Evolutionary conservation across 257 asterid genomes (phyloP).

Genomic region (Leonotis leonurus): DNA sequence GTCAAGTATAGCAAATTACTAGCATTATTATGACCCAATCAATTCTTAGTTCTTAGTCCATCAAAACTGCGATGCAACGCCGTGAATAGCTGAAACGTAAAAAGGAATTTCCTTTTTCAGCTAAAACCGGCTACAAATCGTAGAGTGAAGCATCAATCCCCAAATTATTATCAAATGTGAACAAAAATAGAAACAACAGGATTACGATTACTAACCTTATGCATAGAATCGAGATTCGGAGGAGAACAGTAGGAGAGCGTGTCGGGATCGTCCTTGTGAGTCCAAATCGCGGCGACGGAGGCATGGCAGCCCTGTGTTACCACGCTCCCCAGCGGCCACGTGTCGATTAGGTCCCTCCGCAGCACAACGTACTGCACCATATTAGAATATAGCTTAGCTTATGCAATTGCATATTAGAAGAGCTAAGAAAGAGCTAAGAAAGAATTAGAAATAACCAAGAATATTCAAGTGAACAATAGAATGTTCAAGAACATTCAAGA

Average conservation of each 20-base stretch:
- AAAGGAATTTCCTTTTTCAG: neutral
- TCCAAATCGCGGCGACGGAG: slow-evolving; percentile 82
- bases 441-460: too few species aligned
- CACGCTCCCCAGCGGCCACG: slow-evolving; percentile 92
- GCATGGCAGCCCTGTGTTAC: slow-evolving; percentile 97
- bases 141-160: neutral
- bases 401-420: too few species aligned
- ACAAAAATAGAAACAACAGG: neutral
- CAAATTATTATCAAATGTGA: neutral
- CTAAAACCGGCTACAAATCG: neutral
- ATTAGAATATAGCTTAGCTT: too few species aligned
- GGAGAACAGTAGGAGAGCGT: slow-evolving; percentile 63
- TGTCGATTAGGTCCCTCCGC: slow-evolving; percentile 77
- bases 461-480: too few species aligned
- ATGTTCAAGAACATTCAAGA: too few species aligned
- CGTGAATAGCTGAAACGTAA: neutral
- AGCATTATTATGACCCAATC: neutral
- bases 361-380: slow-evolving; percentile 82
- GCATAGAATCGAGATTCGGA: slow-evolving; percentile 78
- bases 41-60: neutral
- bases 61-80: neutral
- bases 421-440: too few species aligned
- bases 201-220: slow-evolving; percentile 43
- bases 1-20: neutral
- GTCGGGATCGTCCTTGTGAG: slow-evolving; percentile 58